phyloP scores from a whole-genome alignment of 352 stramenopile species.

The Phytophthora brassicae region DNA sequence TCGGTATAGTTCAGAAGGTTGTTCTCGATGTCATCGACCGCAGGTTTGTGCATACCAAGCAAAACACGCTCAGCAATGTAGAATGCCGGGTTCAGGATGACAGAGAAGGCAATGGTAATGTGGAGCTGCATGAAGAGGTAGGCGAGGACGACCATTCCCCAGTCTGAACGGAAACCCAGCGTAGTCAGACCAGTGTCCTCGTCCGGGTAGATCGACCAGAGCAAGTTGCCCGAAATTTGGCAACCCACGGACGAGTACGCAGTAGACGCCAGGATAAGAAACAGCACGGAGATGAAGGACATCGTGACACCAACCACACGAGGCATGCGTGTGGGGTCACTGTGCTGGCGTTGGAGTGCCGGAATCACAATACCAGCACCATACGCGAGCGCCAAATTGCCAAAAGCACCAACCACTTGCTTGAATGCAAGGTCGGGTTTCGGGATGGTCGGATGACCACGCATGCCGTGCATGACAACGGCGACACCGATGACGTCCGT shows the following conservation, averaged over 20 bases:
- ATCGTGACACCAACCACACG: slow-evolving; percentile 50
- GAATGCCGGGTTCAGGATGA: slow-evolving; percentile 53
- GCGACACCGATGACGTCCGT: slow-evolving; percentile 42
- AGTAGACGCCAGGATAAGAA: slow-evolving; percentile 44
- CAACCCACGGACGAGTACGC: slow-evolving; percentile 47
- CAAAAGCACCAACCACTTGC: slow-evolving; percentile 49
- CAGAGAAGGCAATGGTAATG: slow-evolving; percentile 54
- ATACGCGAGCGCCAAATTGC: slow-evolving; percentile 60
- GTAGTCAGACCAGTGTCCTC: slow-evolving; percentile 23
- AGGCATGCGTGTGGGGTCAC: slow-evolving; percentile 52
- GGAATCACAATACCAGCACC: slow-evolving; percentile 53
- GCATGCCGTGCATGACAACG: slow-evolving; percentile 44
- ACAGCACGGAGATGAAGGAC: slow-evolving; percentile 35
- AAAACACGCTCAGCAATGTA: slow-evolving; percentile 50
- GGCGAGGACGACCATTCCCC: slow-evolving; percentile 44
- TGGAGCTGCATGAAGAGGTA: slow-evolving; percentile 65
- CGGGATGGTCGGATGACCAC: slow-evolving; percentile 32
- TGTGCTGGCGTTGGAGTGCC: slow-evolving; percentile 47
- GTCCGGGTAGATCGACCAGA: slow-evolving; percentile 53
- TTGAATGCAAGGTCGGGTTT: slow-evolving; percentile 45
- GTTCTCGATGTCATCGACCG: slow-evolving; percentile 30
- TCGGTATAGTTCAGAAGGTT: slow-evolving; percentile 25
- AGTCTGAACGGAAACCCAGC: slow-evolving; percentile 42
- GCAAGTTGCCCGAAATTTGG: slow-evolving; percentile 56
- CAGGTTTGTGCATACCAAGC: slow-evolving; percentile 48